Evolutionary conservation across 306 rosid genomes (phyloP).

Genomic region (Castanospermum australe): DNA sequence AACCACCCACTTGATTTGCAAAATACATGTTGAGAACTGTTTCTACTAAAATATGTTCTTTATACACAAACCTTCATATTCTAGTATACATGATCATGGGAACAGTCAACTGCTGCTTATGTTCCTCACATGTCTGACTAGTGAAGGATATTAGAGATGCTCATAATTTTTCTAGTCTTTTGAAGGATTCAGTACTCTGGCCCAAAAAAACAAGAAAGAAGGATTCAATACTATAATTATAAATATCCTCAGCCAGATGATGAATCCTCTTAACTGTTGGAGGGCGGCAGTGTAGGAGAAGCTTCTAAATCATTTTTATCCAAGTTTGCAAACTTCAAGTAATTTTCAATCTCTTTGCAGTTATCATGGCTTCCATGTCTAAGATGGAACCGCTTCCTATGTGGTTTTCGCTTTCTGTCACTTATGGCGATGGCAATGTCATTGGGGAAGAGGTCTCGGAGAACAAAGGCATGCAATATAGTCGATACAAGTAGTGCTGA

Average conservation of each 20-base stretch:
- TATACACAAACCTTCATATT: conserved; percentile 29
- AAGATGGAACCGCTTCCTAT: conserved; percentile 56
- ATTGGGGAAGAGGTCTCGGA: conserved; percentile 79
- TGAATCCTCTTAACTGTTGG: neutral
- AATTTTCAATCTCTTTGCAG: conserved; percentile 62
- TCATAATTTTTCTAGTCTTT: neutral
- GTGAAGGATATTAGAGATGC: neutral
- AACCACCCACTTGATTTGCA: neutral
- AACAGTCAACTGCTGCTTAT: conserved; percentile 34
- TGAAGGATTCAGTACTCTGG: neutral
- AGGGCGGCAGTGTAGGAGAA: conserved; percentile 18
- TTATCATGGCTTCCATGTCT: conserved; percentile 50
- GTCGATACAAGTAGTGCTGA: conserved; percentile 57
- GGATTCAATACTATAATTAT: no score
- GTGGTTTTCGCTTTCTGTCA: conserved; percentile 53
- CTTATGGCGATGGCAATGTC: conserved; percentile 95
- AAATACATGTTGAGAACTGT: neutral
- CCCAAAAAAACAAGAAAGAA: no score
- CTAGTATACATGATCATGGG: conserved; percentile 60
- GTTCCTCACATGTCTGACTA: conserved; percentile 60
- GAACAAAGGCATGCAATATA: conserved; percentile 70
- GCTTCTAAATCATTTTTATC: conserved; percentile 48
- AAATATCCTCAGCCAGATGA: neutral
- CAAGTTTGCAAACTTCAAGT: conserved; percentile 51
- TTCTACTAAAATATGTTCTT: conserved; percentile 5